phyloP scores from a whole-genome alignment of 495 filamentous ascomycete genomes.

The Xylaria palmicola region DNA sequence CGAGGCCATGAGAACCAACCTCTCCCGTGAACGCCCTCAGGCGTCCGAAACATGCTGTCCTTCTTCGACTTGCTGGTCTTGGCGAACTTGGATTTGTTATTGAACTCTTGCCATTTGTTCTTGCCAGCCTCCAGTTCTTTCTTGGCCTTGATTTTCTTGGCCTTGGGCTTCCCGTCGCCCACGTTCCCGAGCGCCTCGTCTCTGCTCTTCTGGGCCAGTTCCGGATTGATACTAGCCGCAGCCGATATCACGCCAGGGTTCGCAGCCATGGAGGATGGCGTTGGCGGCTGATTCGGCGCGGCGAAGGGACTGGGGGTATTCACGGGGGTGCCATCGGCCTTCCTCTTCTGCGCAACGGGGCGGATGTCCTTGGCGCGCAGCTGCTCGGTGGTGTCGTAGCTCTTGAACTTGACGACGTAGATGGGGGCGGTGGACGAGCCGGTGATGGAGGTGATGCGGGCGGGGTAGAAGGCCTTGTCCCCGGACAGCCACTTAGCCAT shows the following conservation, averaged over 20 bases:
- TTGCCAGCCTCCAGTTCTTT: constrained; percentile 88
- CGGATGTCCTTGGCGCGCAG: constrained; percentile 81
- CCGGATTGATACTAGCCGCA: constrained; percentile 80
- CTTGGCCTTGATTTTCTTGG: constrained; percentile 79
- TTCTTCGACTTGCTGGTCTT: constrained; percentile 68
- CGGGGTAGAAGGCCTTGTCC: constrained; percentile 88
- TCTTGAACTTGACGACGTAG: constrained; percentile 92
- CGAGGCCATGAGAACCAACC: constrained; percentile 50
- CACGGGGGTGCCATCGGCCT: constrained; percentile 77
- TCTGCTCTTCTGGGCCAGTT: constrained; percentile 66
- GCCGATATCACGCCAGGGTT: constrained; percentile 76
- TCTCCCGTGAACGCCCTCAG: constrained; percentile 79
- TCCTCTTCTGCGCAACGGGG: constrained; percentile 81
- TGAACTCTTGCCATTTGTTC: constrained; percentile 93
- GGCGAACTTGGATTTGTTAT: constrained; percentile 71
- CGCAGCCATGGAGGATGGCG: constrained; percentile 29
- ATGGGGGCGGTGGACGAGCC: constrained; percentile 84
- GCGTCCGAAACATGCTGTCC: constrained; percentile 96
- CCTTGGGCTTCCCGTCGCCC: constrained; percentile 41
- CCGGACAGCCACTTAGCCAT: constrained; percentile 88
- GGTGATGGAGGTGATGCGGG: constrained; percentile 89
- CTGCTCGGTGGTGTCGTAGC: constrained; percentile 83
- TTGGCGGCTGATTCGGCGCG: constrained; percentile 41
- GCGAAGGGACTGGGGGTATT: constrained; percentile 42
- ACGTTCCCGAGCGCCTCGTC: constrained; percentile 32